Evolutionary conservation across 441 rosid species (phyloP).

Genomic region (Pelargonium cotyledonis): DNA sequence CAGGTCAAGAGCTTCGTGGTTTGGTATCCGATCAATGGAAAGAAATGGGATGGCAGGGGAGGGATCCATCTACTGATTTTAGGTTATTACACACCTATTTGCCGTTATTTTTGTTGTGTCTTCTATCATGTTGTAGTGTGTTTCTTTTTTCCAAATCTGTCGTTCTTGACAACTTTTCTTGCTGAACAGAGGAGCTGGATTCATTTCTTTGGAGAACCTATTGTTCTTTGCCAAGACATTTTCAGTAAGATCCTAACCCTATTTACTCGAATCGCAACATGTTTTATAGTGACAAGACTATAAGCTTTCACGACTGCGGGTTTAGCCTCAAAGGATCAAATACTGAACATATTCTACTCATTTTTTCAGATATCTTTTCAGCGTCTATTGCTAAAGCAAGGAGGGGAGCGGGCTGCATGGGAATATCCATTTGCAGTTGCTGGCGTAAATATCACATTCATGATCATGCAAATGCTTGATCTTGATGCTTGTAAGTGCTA

Average conservation of each 20-base stretch:
- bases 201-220: conserved; percentile 19
- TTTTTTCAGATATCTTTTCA: conserved; percentile 2
- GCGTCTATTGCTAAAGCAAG: conserved; percentile 11
- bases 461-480: conserved; percentile 28
- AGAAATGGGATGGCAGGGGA: conserved; percentile 23
- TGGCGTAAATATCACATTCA: conserved; percentile 23
- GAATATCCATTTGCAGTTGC: conserved; percentile 20
- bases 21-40: conserved; percentile 21
- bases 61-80: conserved; percentile 21
- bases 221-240: conserved; percentile 18
- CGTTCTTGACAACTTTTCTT: neutral
- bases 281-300: neutral
- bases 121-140: neutral
- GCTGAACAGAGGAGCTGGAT: conserved; percentile 16
- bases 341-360: neutral
- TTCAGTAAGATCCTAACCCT: conserved; percentile 10
- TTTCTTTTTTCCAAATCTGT: neutral
- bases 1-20: conserved; percentile 17
- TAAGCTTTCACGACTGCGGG: neutral
- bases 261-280: neutral
- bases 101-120: neutral
- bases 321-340: neutral
- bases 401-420: conserved; percentile 25
- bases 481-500: conserved; percentile 20
- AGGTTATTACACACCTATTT: conserved; percentile 2